Base-by-base conservation (phyloP, 768 basidiomycete species). In the Cystoderma amianthinum region DNA sequence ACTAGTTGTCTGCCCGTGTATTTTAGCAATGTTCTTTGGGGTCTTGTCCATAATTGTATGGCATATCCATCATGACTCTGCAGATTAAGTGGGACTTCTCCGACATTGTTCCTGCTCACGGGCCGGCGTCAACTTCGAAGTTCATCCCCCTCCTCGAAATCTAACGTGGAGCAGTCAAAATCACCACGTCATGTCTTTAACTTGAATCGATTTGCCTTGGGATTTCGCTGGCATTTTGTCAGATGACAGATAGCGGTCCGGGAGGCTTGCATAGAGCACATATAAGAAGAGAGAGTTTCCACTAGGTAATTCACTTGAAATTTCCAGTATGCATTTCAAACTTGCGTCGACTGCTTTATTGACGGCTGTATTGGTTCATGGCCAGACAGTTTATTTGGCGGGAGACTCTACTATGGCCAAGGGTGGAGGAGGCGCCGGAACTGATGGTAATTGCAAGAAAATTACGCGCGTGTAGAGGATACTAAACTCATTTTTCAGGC, bases 31-130 rank as follows among this genome's bases (percentile, higher is more conserved):
- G 50, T 58, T 11, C 63, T 80, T 33, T 69, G 71, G 28, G 69
- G 68, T 6, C 57, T 68, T 38, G 49, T 65, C 18, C 4, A 60
- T 93, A 36, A 84, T 94, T 43, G 91, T 89, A 15, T 60, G 30
- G 37, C 10, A 37, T 21, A 19, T 28, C n/a, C 25, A 28, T 28
- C 25, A 28, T 28, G 25, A 28, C 7, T 28, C 25, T n/a, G n/a
- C n/a, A n/a, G n/a, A n/a, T n/a, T n/a, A n/a, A n/a, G n/a, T n/a
- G n/a, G n/a, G n/a, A 28, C 7, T 28, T 7, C 25, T 28, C 25
- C 25, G 25, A 28, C 25, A n/a, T 28, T 28, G 25, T 7, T 28
- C 25, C 25, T 7, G 7, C 7, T n/a, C n/a, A n/a, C 25, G 25
- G 25, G 25, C 25, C 25, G 25, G 25, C n/a, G 25, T 7, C 7